Percentiles rank a stretch among this genome's conserved stretches.
Conservation (phyloP, 164 flowering plant genomes). For the Tetrastigma voinierianum region DNA sequence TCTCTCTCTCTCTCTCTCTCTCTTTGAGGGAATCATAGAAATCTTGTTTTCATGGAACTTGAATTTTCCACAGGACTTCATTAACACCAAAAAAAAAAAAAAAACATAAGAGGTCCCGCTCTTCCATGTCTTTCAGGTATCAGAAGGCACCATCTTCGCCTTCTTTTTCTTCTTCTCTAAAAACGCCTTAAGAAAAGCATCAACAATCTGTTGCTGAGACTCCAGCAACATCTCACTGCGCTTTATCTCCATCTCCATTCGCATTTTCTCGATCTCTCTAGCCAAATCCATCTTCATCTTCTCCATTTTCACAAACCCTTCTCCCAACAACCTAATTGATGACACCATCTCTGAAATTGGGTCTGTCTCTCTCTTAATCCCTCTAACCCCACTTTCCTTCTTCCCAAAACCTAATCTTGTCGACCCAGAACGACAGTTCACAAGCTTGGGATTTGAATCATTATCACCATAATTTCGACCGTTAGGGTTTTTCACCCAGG, state of each 20-base stretch:
- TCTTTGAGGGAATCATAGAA: too few species aligned
- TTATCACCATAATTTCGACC: too few species aligned
- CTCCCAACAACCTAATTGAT: constrained; percentile 52
- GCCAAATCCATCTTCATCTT: constrained; percentile 76
- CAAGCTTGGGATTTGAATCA: background rate
- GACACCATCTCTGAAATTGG: constrained; percentile 47
- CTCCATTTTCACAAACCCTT: constrained; percentile 69
- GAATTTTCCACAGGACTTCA: too few species aligned
- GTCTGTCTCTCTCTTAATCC: constrained; percentile 21
- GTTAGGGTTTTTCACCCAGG: too few species aligned
- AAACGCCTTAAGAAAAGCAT: constrained; percentile 49
- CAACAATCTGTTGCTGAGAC: constrained; percentile 61
- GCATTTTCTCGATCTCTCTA: constrained; percentile 57
- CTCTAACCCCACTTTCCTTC: constrained; percentile 12
- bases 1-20: too few species aligned
- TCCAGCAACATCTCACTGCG: constrained; percentile 62
- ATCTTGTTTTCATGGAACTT: too few species aligned
- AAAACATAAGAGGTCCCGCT: too few species aligned
- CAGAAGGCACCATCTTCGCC: constrained; percentile 15
- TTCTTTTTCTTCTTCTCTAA: constrained; percentile 36
- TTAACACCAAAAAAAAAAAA: too few species aligned
- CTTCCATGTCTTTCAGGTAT: background rate
- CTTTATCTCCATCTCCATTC: constrained; percentile 83
- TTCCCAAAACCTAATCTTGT: constrained; percentile 8
- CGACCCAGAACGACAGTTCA: constrained; percentile 18